phyloP scores from a whole-genome alignment of 352 stramenopile species.

The Lagenidium sp. region DNA sequence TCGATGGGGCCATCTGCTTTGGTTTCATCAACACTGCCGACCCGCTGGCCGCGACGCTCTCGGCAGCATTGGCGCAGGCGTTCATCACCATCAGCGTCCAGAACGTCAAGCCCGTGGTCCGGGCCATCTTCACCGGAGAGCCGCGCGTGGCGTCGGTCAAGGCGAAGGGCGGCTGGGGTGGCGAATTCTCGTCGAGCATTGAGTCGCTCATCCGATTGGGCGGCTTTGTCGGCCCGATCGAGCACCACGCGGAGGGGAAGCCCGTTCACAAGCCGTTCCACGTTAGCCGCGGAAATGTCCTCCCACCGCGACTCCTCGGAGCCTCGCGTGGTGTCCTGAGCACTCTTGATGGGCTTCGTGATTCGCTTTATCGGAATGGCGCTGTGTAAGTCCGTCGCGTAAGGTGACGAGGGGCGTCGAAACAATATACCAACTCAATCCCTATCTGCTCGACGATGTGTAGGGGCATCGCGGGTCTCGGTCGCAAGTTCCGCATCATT shows the following conservation, averaged over 20 bases:
- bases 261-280: conserved; percentile 42
- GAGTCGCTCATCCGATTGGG: conserved; percentile 54
- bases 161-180: conserved; percentile 56
- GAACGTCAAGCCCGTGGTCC: conserved; percentile 69
- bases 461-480: conserved; percentile 61
- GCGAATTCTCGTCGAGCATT: conserved; percentile 53
- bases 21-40: conserved; percentile 65
- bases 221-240: conserved; percentile 48
- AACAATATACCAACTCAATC: no score
- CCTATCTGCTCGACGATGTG: conserved; percentile 3
- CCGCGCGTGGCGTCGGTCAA: conserved; percentile 63
- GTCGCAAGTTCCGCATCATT: conserved; percentile 86
- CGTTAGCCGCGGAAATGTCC: conserved; percentile 60
- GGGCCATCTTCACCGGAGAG: conserved; percentile 75
- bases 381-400: conserved; percentile 31
- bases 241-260: conserved; percentile 24
- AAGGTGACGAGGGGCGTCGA: no score
- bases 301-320: conserved; percentile 44
- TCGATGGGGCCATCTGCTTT: conserved; percentile 70
- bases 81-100: conserved; percentile 82
- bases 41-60: conserved; percentile 50
- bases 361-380: conserved; percentile 72
- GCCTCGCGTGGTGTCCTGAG: conserved; percentile 50
- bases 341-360: conserved; percentile 48
- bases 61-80: conserved; percentile 47